phyloP scores from a whole-genome alignment of 257 asterid species.

The Handroanthus guayacan region DNA sequence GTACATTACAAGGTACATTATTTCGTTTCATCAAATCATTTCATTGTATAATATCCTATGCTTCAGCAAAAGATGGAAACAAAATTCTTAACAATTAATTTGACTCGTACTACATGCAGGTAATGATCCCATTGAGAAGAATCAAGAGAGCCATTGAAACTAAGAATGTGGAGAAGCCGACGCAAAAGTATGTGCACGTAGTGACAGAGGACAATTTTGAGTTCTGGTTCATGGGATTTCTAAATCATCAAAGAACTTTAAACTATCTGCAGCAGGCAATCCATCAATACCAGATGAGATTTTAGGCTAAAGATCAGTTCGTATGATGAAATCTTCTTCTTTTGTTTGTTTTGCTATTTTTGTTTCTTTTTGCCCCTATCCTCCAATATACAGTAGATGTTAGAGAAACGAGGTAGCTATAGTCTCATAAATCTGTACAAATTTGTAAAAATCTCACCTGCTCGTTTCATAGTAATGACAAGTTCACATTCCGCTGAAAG shows the following conservation, averaged over 20 bases:
- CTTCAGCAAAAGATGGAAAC: not conserved
- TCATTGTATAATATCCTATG: not conserved
- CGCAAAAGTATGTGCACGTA: slow-evolving; percentile 51
- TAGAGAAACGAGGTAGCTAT: not conserved
- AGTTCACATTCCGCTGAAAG: not conserved
- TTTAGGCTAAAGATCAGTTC: not conserved
- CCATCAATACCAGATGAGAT: slow-evolving; percentile 30
- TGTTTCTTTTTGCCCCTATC: no score
- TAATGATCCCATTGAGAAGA: slow-evolving; percentile 48
- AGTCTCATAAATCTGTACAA: slow-evolving; percentile 16
- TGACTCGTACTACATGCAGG: slow-evolving; percentile 30
- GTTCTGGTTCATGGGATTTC: slow-evolving; percentile 68
- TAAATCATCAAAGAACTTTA: slow-evolving; percentile 47
- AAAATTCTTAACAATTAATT: not conserved
- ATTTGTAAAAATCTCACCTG: not conserved
- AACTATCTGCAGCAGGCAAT: slow-evolving; percentile 47
- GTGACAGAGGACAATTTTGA: slow-evolving; percentile 56
- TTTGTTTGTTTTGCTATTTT: not conserved
- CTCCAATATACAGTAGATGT: no score
- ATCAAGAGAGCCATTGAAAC: slow-evolving; percentile 42
- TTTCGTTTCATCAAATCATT: no score
- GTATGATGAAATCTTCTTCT: not conserved
- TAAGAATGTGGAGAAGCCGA: slow-evolving; percentile 40
- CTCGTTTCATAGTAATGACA: slow-evolving; percentile 22
- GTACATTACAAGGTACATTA: slow-evolving; percentile 49